Conservation (phyloP, 2,329 filamentous ascomycete genomes). For the Zymoseptoria tritici region DNA sequence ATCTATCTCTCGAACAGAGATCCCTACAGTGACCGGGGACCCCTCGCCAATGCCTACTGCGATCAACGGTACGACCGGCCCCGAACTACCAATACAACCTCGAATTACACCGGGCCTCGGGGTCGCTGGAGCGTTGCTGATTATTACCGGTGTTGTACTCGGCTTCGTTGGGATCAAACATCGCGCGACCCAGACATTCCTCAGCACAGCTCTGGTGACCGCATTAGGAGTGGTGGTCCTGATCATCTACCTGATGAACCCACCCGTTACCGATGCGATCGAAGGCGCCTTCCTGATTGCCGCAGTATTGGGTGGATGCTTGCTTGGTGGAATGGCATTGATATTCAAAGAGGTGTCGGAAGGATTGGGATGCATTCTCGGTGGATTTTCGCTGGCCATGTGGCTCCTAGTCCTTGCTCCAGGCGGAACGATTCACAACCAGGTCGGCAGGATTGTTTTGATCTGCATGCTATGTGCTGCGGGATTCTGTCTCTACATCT, state of each 20-base stretch:
- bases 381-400: conserved; percentile 80
- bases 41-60: conserved; percentile 3
- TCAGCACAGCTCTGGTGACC: conserved; percentile 68
- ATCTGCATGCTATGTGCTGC: conserved; percentile 64
- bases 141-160: conserved; percentile 64
- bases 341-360: conserved; percentile 79
- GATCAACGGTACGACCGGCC: conserved; percentile 2
- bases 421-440: conserved; percentile 63
- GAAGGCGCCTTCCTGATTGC: conserved; percentile 86
- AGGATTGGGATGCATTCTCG: conserved; percentile 78
- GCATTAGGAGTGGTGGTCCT: conserved; percentile 69
- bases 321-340: conserved; percentile 66
- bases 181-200: conserved; percentile 65
- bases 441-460: conserved; percentile 61
- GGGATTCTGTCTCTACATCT: conserved; percentile 69
- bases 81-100: conserved; percentile 61
- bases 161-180: conserved; percentile 77
- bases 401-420: conserved; percentile 75
- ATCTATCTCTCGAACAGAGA: not conserved
- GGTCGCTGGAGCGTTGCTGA: conserved; percentile 68
- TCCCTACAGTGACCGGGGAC: conserved; percentile 5
- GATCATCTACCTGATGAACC: conserved; percentile 80
- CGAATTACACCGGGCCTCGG: conserved; percentile 72
- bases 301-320: conserved; percentile 60
- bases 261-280: conserved; percentile 64